Evolutionary conservation across 306 rosid species (phyloP).

Genomic region (Vigna reflexopilosa): DNA sequence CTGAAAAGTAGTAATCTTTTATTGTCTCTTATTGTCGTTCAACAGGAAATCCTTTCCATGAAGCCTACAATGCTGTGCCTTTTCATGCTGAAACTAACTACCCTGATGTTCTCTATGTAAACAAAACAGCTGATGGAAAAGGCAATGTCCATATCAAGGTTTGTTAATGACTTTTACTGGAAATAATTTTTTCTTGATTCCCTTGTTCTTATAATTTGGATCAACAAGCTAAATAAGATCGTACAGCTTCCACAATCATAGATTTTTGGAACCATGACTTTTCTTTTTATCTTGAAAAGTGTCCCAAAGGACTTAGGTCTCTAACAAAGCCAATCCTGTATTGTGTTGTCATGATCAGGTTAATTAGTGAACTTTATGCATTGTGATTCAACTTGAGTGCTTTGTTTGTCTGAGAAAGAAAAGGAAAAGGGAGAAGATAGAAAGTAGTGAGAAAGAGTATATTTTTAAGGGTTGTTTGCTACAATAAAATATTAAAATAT

Average conservation of each 20-base stretch:
- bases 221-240: conserved; percentile 21
- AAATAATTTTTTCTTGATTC: conserved; percentile 23
- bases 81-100: conserved; percentile 68
- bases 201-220: conserved; percentile 13
- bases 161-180: conserved; percentile 33
- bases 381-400: conserved; percentile 18
- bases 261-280: background rate
- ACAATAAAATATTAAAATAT: background rate
- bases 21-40: conserved; percentile 45
- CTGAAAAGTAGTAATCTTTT: conserved; percentile 38
- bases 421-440: background rate
- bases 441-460: background rate
- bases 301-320: conserved; percentile 22
- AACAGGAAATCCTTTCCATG: conserved; percentile 87
- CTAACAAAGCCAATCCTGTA: conserved; percentile 15
- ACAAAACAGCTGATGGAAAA: conserved; percentile 60
- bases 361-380: conserved; percentile 4
- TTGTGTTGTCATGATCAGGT: conserved; percentile 15
- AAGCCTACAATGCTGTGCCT: conserved; percentile 68
- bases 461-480: background rate
- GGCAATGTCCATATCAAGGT: conserved; percentile 82
- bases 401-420: background rate
- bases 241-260: conserved; percentile 22
- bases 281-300: conserved; percentile 9
- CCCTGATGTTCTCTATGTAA: conserved; percentile 72